phyloP scores from a whole-genome alignment of 2,329 filamentous ascomycete species.

The Fusarium begoniae region DNA sequence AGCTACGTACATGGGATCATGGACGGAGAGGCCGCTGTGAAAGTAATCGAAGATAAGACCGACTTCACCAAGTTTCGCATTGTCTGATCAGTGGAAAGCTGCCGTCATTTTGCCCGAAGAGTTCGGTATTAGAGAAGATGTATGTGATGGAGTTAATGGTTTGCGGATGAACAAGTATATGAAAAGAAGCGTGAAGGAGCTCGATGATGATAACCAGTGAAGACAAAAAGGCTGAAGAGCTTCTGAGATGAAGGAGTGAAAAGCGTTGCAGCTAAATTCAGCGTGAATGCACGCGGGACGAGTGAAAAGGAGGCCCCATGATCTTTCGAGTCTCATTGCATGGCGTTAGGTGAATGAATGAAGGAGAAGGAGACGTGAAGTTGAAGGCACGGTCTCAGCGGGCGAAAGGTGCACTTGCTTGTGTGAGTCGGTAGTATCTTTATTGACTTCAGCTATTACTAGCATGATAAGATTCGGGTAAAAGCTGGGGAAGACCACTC shows the following conservation, averaged over 20 bases:
- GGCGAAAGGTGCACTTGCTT: background rate
- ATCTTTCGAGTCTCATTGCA: too few species aligned
- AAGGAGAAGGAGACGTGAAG: background rate
- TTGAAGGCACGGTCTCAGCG: background rate
- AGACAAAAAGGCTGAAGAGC: background rate
- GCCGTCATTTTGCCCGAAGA: background rate
- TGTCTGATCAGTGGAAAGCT: background rate
- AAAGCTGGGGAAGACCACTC: background rate
- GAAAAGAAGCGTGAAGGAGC: background rate
- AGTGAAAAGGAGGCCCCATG: background rate
- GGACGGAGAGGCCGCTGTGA: background rate
- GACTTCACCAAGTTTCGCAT: background rate
- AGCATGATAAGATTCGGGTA: fast-evolving
- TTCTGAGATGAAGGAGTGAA: background rate
- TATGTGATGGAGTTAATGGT: background rate
- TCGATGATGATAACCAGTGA: background rate
- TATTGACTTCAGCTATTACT: background rate
- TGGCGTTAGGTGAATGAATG: background rate
- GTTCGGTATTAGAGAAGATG: background rate
- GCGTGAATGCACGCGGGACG: too few species aligned
- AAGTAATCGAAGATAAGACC: background rate
- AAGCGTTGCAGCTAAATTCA: background rate
- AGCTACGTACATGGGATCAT: background rate
- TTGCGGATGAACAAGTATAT: too few species aligned
- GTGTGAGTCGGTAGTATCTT: background rate